Conservation (phyloP, 192 early-diverging fungal genomes). For the Backusella australiensis region DNA sequence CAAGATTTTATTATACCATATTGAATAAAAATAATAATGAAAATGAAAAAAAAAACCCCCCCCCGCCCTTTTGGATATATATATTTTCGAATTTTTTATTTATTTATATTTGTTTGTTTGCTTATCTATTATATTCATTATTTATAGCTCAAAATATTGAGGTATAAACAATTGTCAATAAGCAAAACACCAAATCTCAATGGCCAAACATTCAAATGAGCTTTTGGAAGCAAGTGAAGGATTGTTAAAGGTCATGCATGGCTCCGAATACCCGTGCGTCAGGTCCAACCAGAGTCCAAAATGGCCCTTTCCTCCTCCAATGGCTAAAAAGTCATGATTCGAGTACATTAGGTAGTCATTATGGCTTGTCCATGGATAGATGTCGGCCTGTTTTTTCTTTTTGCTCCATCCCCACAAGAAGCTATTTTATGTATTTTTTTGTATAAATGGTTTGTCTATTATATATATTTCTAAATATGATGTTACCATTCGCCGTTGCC, state of each 20-base stretch:
- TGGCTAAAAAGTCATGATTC: slow-evolving; percentile 67
- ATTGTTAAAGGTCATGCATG: slow-evolving; percentile 15
- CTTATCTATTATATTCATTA: not conserved
- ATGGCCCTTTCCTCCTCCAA: slow-evolving; percentile 74
- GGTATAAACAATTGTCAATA: slow-evolving; percentile 4
- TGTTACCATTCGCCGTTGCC: slow-evolving; percentile 76
- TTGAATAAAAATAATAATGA: not conserved
- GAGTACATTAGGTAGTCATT: slow-evolving; percentile 77
- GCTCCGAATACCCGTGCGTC: slow-evolving; percentile 62
- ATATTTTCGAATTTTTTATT: not conserved
- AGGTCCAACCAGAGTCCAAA: slow-evolving; percentile 79
- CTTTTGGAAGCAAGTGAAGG: not conserved
- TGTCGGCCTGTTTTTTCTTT: slow-evolving; percentile 32
- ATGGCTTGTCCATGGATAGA: slow-evolving; percentile 68
- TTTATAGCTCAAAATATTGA: not conserved
- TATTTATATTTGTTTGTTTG: not conserved
- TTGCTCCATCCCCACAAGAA: slow-evolving; percentile 64
- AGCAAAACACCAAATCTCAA: slow-evolving; percentile 22
- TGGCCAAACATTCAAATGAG: slow-evolving; percentile 14
- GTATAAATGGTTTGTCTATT: not conserved
- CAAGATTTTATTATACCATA: not conserved
- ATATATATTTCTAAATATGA: not conserved
- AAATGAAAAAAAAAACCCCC: not conserved
- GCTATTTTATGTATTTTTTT: slow-evolving; percentile 31
- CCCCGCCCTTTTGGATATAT: not conserved